Evolutionary conservation across 2,329 filamentous ascomycete species (phyloP), one percentile per base, ranked within the genome.

Genomic region (Parafenestella ontariensis): DNA sequence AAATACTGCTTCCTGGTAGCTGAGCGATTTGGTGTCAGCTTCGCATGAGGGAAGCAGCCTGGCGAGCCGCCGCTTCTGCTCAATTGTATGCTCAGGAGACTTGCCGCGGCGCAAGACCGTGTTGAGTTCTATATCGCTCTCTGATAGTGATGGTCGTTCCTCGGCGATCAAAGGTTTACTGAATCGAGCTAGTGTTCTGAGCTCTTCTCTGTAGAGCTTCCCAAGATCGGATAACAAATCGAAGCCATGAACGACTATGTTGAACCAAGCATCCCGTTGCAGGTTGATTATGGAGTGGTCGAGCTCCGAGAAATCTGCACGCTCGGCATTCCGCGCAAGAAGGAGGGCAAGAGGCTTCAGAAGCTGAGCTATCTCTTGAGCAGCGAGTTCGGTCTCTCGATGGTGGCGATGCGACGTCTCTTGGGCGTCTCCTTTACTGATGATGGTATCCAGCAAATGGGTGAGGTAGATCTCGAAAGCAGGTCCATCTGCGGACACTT

Each of bases 121-220:
- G 70, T 99, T 98, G 36, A 99, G 84, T 70, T 99, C 95, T 50
- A 99, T 94, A 62, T 98, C 95, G 72, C 93, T 97, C 75, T 99
- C 95, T 9, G 95, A 84, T 70, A 96, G 89, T 65, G 96, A 93
- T 26, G 91, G 89, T 54, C 92, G 87, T 71, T 96, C 90, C 70
- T 96, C 92, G 2, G 93, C 87, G 28, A 99, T 89, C 49, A 99
- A 79, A 0, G 95, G 90, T 24, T 90, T 88, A 11, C 93, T 96
- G 75, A 96, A 88, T 46, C 92, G 86, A 1, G 96, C 94, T 71
- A 99, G 88, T 31, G 91, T 82, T 21, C 90, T 87, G 18, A 99
- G 82, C 70, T 97, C 92, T 52, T 89, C 84, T 45, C 87, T 77
- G 66, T 96, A 87, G 62, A 86, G 85, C 71, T 88, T 89, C 17